Evolutionary conservation across 2,329 filamentous ascomycete species (phyloP), one percentile per base, ranked within the genome.

Genomic region (Aureobasidium melanogenum): DNA sequence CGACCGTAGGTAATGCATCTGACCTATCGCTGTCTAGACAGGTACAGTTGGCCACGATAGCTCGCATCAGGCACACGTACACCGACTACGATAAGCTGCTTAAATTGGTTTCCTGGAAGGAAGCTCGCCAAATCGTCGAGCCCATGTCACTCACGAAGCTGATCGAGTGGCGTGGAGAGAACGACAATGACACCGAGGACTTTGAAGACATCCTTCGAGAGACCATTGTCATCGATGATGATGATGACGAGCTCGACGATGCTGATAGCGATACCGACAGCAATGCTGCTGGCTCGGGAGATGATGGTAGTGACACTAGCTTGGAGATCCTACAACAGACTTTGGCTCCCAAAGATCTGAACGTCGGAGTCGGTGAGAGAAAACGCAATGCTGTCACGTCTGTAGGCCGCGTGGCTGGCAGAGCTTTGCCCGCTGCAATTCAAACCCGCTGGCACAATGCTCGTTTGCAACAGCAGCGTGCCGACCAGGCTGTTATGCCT

Each of bases 141-240:
- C 78, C 80, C 56, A 72, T 75, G 5, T 82, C 79, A 50, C 72
- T 86, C 24, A 75, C 78, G 24, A 83, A 81, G 67, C 72, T 87
- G 47, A 79, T 84, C 57, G 79, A 84, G 69, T 87, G 84, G 84
- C 78, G 83, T 62, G 84, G 84, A 50, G 82, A 86, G 69, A 77
- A 81, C 67, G 80, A 82, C 70, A 73, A 79, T 69, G 68, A 76
- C 30, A 75, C 75, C 55, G 74, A 75, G 46, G 81, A 82, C 57
- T 74, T 85, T 24, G 83, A 86, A 68, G 83, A 86, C 66, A 81
- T 84, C 32, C 82, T 86, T 58, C 80, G 82, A 54, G 84, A 87
- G 70, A 81, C 85, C 62, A 85, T 87, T 66, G 80, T 86, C 58
- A 81, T 86, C 60, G 83, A 84, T 58, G 82, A 85, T 67, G 82